Evolutionary conservation across 768 basidiomycete genomes (phyloP).

Genomic region (Lactifluus pinguis): DNA sequence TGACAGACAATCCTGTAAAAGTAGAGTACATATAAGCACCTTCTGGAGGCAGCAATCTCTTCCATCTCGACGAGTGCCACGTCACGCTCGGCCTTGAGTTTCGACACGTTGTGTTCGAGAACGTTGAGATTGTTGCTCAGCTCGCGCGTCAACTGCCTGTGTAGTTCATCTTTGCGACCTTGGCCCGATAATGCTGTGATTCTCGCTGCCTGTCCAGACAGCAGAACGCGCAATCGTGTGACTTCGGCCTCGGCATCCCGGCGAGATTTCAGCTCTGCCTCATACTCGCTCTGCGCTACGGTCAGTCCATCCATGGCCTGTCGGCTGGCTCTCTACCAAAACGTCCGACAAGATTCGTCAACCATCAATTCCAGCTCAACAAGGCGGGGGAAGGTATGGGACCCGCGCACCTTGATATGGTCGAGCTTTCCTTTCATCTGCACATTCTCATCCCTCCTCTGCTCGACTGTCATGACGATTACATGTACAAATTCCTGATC

Average conservation of each 20-base stretch:
- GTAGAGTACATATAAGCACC: conserved; percentile 36
- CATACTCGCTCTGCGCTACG: conserved; percentile 91
- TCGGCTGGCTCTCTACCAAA: conserved; percentile 71
- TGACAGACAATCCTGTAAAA: neutral
- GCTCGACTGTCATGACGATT: conserved; percentile 57
- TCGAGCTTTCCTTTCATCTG: conserved; percentile 73
- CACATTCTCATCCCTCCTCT: conserved; percentile 47
- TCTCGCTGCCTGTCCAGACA: conserved; percentile 84
- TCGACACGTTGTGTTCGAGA: conserved; percentile 80
- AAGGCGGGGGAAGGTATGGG: neutral
- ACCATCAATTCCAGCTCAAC: neutral
- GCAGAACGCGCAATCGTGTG: conserved; percentile 68
- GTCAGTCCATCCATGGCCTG: conserved; percentile 88
- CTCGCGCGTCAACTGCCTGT: conserved; percentile 72
- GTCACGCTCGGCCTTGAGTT: conserved; percentile 82
- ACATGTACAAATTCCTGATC: conserved; percentile 68
- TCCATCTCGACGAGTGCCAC: conserved; percentile 90
- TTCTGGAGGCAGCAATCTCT: conserved; percentile 68
- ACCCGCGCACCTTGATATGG: conserved; percentile 65
- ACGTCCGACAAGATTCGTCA: neutral
- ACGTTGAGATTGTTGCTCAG: conserved; percentile 64
- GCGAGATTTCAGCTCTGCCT: conserved; percentile 78
- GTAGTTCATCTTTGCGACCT: conserved; percentile 63
- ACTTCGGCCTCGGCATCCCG: conserved; percentile 92
- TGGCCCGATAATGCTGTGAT: conserved; percentile 82